phyloP scores from a whole-genome alignment of 371 early-diverging fungal species.

The Mortierella sp. region DNA sequence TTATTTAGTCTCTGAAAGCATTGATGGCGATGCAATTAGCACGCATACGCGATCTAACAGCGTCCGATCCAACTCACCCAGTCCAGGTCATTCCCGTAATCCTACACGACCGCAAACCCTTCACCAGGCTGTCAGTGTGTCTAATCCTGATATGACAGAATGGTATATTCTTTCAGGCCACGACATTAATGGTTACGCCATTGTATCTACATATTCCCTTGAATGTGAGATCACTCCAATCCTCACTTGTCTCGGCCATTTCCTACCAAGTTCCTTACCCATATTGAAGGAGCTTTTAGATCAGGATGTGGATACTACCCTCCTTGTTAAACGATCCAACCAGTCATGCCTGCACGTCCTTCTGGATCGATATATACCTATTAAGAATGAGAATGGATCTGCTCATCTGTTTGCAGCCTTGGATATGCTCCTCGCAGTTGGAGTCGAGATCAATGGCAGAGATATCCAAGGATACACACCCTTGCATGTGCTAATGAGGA shows the following conservation, averaged over 20 bases:
- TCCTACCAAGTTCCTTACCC: constrained; percentile 41
- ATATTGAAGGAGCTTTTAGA: constrained; percentile 51
- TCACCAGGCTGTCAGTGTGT: constrained; percentile 54
- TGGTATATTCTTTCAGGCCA: constrained; percentile 57
- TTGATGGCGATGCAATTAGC: constrained; percentile 49
- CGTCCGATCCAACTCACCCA: constrained; percentile 34
- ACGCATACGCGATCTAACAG: constrained; percentile 45
- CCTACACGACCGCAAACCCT: constrained; percentile 35
- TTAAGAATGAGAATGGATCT: constrained; percentile 52
- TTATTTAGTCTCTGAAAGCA: constrained; percentile 51
- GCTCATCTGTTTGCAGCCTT: constrained; percentile 37
- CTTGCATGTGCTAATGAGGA: constrained; percentile 48
- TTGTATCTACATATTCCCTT: constrained; percentile 52
- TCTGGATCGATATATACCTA: constrained; percentile 48
- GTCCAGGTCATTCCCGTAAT: constrained; percentile 27
- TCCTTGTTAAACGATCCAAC: constrained; percentile 34
- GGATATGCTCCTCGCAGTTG: constrained; percentile 38
- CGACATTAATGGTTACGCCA: constrained; percentile 48
- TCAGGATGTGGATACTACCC: constrained; percentile 29
- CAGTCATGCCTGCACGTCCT: constrained; percentile 53
- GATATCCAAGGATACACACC: constrained; percentile 47
- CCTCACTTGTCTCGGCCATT: constrained; percentile 47
- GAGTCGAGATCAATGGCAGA: constrained; percentile 40
- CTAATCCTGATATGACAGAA: constrained; percentile 57
- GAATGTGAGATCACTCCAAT: constrained; percentile 54